Base-by-base conservation (phyloP, 352 stramenopile genomes). In the Phytophthora cryptogea region DNA sequence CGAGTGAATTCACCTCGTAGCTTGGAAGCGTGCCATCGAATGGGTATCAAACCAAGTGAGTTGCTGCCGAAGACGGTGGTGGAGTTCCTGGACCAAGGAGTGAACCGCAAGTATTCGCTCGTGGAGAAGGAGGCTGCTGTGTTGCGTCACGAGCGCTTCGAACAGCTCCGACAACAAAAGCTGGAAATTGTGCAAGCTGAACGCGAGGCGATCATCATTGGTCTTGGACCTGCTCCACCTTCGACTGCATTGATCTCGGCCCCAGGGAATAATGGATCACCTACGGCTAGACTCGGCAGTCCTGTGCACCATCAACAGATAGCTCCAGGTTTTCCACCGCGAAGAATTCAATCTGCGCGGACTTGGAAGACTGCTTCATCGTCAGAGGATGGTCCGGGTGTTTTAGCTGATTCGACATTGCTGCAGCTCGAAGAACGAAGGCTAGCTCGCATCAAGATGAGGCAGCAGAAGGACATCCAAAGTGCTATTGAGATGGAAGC, bases 401-500 rank as follows among this genome's bases (percentile, higher is more conserved):
- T 14, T 11, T 16, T 80, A 6, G 65, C 51, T 0, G 68, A 80
- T 30, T 88, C 78, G 36, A 90, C 80, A 7, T 77, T 89, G 60
- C 40, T 88, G 3, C 76, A 84, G 44, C 45, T 89, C 13, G 84
- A 93, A 49, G 82, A 90, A 17, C 67, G 66, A 26, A 66, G 82
- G 11, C 63, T 93, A 8, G 70, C 78, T 27, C 69, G 76, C 13
- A 90, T 93, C 35, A 93, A 91, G 48, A 45, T 78, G 33, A 75
- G 82, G 0, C 84, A 93, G 56, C 66, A 90, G 53, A 80, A 78
- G 28, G 84, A 93, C 32, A 83, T 93, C 47, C 80, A 88, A 28
- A 66, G 61, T 32, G 75, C 88, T n/a, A 87, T 93, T 56, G 80
- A 93, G 30, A 90, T 82, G 74, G 84, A 93, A 39, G 67, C 66